These are phyloP conservation scores for Arthroderma uncinatum DNA, from an alignment of 2,329 filamentous ascomycete species.

Conservation along the genomic window DNA sequence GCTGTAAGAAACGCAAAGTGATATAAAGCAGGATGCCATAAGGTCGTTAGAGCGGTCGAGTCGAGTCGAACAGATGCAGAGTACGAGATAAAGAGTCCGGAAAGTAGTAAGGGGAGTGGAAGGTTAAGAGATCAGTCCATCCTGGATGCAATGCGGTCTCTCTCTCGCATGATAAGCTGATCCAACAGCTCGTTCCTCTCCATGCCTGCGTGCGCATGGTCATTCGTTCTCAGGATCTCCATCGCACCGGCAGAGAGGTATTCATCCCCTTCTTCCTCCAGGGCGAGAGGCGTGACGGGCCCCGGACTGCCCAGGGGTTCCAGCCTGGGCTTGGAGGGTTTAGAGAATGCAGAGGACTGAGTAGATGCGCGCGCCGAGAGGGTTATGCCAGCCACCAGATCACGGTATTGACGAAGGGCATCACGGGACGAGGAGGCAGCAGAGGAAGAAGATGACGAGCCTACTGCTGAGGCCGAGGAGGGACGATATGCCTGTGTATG, in stretches of 20 bases:
- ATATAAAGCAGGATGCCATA: background rate
- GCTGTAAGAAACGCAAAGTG: background rate
- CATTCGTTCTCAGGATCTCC: background rate
- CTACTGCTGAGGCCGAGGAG: conserved; percentile 11
- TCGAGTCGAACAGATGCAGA: background rate
- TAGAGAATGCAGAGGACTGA: conserved; percentile 18
- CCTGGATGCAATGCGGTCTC: conserved; percentile 18
- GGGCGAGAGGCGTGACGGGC: conserved; percentile 35
- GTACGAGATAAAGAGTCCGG: too few relatives aligned
- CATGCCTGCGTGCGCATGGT: conserved; percentile 16
- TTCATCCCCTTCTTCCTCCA: conserved; percentile 30
- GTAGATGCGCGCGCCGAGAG: conserved; percentile 23
- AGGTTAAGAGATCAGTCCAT: conserved; percentile 21
- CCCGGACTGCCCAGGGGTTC: conserved; percentile 37
- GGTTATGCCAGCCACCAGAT: conserved; percentile 30
- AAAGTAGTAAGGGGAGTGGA: background rate
- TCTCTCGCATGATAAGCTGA: conserved; percentile 26
- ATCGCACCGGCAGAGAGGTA: conserved; percentile 29
- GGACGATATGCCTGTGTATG: conserved; percentile 15
- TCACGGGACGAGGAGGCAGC: conserved; percentile 28
- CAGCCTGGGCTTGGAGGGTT: conserved; percentile 36
- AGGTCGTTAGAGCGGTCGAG: background rate
- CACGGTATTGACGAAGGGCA: conserved; percentile 32
- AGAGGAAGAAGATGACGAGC: conserved; percentile 15
- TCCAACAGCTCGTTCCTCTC: conserved; percentile 23